Conservation (phyloP, 176 grass and related monocot genomes). For the Oryza longistaminata region DNA sequence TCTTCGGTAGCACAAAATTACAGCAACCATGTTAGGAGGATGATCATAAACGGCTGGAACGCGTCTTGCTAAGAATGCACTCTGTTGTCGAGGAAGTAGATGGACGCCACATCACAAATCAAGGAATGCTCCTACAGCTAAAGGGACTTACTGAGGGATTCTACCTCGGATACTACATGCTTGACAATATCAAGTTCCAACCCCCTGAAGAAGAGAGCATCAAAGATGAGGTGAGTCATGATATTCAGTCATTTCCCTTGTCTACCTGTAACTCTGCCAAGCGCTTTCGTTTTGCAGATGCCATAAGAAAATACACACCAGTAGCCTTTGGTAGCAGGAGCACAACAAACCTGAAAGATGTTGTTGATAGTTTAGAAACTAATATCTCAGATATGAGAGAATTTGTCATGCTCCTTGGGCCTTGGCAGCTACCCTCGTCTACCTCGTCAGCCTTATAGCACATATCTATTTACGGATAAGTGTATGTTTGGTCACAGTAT, state of each 20-base stretch:
- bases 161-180: constrained; percentile 25
- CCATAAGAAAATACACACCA: not conserved
- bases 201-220: not conserved
- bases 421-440: constrained; percentile 37
- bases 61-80: constrained; percentile 11
- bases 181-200: constrained; percentile 25
- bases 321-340: not conserved
- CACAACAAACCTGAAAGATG: constrained; percentile 3
- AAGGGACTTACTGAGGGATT: constrained; percentile 19
- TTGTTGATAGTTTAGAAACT: constrained; percentile 23
- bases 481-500: constrained; percentile 38
- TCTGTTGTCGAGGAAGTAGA: constrained; percentile 37
- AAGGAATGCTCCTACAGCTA: constrained; percentile 36
- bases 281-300: constrained; percentile 23
- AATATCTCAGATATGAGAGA: constrained; percentile 30
- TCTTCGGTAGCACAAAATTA: constrained; percentile 15
- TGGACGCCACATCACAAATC: constrained; percentile 10
- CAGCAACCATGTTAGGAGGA: not conserved
- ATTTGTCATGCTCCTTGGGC: constrained; percentile 26
- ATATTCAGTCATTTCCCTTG: not conserved
- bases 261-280: not conserved
- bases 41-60: constrained; percentile 21
- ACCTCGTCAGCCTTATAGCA: constrained; percentile 7
- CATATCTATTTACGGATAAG: constrained; percentile 30
- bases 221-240: constrained; percentile 17